Conservation (phyloP, 345 rosid genomes). For the Viola odorata region DNA sequence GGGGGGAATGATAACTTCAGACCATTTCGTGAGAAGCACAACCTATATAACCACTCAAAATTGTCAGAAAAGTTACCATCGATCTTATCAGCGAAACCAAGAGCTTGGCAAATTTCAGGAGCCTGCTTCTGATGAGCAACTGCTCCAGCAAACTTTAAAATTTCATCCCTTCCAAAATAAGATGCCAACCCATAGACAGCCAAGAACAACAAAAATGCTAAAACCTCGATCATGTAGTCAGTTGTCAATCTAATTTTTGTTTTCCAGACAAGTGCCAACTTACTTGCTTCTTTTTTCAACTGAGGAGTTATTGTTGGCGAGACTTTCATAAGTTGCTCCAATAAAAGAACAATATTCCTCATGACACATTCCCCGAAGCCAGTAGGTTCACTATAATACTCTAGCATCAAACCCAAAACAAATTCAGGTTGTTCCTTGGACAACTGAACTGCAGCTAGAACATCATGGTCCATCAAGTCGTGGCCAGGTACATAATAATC, state of each 20-base stretch:
- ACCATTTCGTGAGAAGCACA: no score
- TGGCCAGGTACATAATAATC: constrained; percentile 9
- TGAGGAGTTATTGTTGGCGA: constrained; percentile 16
- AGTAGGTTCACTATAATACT: constrained; percentile 7
- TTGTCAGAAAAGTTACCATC: constrained; percentile 23
- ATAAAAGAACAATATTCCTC: no score
- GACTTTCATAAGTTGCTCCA: constrained; percentile 32
- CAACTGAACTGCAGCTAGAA: constrained; percentile 17
- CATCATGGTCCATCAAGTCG: constrained; percentile 15
- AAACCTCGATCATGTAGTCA: constrained; percentile 20
- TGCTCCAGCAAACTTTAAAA: constrained; percentile 16
- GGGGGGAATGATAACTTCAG: not conserved
- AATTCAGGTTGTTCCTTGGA: constrained; percentile 31
- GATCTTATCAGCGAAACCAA: constrained; percentile 21
- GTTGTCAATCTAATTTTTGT: constrained; percentile 15
- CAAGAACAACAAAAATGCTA: constrained; percentile 36
- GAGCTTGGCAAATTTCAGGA: constrained; percentile 23
- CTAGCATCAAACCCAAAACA: constrained; percentile 30
- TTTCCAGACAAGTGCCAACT: constrained; percentile 33
- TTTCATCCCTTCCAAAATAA: constrained; percentile 19
- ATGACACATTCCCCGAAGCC: constrained; percentile 23
- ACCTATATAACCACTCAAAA: no score
- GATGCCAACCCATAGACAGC: constrained; percentile 27
- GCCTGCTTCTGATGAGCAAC: constrained; percentile 21
- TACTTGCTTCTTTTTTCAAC: constrained; percentile 22